phyloP scores from a whole-genome alignment of 1,284 basidiomycete species.

The Trichosporon asahii region DNA sequence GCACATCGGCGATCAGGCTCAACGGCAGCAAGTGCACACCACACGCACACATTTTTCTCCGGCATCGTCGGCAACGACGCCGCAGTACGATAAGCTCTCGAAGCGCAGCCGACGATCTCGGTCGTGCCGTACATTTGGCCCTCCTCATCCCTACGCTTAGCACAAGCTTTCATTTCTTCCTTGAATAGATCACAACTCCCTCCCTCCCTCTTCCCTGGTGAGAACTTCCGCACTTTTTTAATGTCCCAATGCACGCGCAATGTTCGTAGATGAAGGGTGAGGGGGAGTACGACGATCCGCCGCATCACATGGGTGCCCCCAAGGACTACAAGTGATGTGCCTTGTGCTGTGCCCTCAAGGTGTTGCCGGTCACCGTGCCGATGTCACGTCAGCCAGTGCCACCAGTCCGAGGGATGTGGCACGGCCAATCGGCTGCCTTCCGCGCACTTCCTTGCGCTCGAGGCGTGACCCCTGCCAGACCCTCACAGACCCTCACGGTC shows the following conservation, averaged over 20 bases:
- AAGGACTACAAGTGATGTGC: not conserved
- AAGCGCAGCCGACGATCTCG: not conserved
- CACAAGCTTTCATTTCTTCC: not conserved
- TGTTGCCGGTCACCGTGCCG: not conserved
- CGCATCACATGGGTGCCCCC: not conserved
- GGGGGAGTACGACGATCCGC: not conserved
- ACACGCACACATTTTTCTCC: not conserved
- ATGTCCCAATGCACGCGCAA: too few relatives aligned
- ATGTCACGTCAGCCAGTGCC: not conserved
- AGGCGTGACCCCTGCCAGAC: too few relatives aligned
- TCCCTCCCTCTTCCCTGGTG: not conserved
- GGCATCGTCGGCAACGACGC: not conserved
- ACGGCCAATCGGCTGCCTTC: not conserved
- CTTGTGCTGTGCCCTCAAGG: not conserved
- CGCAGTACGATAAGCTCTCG: not conserved
- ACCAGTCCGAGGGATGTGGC: not conserved
- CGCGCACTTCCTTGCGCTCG: too few relatives aligned
- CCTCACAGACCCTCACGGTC: too few relatives aligned
- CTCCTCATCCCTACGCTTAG: not conserved
- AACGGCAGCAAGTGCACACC: not conserved
- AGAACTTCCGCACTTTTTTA: not conserved
- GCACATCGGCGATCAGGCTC: not conserved
- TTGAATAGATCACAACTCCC: not conserved
- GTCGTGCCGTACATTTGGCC: not conserved
- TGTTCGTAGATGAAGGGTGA: too few relatives aligned